Evolutionary conservation across 495 filamentous ascomycete species (phyloP).

Genomic region (Choiromyces venosus): DNA sequence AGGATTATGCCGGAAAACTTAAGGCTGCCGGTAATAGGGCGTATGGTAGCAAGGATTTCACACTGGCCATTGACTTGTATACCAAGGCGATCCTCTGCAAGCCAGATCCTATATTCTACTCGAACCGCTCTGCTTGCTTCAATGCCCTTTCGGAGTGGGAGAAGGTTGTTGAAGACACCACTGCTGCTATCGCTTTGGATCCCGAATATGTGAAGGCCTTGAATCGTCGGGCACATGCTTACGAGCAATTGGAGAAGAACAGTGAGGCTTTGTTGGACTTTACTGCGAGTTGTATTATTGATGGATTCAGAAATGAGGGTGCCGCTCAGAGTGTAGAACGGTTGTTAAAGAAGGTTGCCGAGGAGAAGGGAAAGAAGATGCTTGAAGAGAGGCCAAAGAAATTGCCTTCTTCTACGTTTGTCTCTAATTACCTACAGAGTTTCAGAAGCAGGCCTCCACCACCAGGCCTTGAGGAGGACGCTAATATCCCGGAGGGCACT

Average conservation of each 20-base stretch:
- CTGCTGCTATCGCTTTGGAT: conserved; percentile 83
- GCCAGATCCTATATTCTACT: conserved; percentile 96
- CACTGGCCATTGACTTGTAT: conserved; percentile 86
- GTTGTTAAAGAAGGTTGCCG: conserved; percentile 92
- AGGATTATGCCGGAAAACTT: conserved; percentile 79
- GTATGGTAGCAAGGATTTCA: conserved; percentile 86
- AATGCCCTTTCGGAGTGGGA: conserved; percentile 88
- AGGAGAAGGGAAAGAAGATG: conserved; percentile 83
- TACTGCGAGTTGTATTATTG: conserved; percentile 98
- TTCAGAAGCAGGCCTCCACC: conserved; percentile 79
- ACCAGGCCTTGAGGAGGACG: conserved; percentile 71
- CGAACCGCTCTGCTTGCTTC: conserved; percentile 95
- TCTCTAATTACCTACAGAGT: conserved; percentile 97
- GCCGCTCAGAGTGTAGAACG: conserved; percentile 87
- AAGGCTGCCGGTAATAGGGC: conserved; percentile 96
- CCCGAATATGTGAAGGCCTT: conserved; percentile 96
- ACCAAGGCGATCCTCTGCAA: conserved; percentile 94
- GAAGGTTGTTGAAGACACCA: conserved; percentile 95
- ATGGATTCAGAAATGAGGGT: conserved; percentile 82
- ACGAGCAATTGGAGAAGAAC: conserved; percentile 83
- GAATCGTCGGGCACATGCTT: conserved; percentile 90
- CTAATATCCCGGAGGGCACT: conserved; percentile 66
- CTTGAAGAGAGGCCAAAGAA: conserved; percentile 62
- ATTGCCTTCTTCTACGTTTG: conserved; percentile 89
- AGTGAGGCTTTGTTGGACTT: conserved; percentile 95